A percentile compares a stretch with the other conserved stretches of the same genome.
These are phyloP conservation scores for Nymphaea colorata DNA, from an alignment of 164 flowering plant genomes.

Conservation along the genomic window DNA sequence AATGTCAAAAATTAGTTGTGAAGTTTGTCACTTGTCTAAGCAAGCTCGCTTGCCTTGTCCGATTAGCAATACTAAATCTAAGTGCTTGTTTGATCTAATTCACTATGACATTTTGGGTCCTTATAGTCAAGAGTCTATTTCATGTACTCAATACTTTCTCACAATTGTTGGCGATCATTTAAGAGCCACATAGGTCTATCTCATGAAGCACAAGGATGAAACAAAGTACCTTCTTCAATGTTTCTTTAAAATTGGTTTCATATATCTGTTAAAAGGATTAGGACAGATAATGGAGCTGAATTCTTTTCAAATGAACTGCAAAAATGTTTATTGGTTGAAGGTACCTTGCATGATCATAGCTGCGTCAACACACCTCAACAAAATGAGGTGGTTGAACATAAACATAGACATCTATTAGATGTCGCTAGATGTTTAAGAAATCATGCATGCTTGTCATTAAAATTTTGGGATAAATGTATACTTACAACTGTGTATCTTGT, in stretches of 20 bases:
- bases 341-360: not conserved
- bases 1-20: not conserved
- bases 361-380: conserved; percentile 1
- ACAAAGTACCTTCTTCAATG: not conserved
- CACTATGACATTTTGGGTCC: not conserved
- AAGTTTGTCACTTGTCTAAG: not conserved
- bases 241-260: not conserved
- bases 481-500: not conserved
- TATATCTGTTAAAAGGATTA: not conserved
- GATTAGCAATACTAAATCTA: not conserved
- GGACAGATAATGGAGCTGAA: not conserved
- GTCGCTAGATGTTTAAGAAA: not conserved
- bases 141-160: not conserved
- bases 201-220: not conserved
- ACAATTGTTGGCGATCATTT: not conserved
- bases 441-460: not conserved
- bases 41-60: not conserved
- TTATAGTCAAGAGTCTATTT: not conserved
- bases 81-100: not conserved
- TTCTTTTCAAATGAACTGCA: not conserved
- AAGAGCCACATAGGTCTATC: not conserved
- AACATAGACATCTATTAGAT: not conserved
- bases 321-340: not conserved
- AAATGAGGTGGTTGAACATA: not conserved
- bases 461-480: not conserved